Evolutionary conservation across 2,329 filamentous ascomycete genomes (phyloP), one percentile per base, ranked within the genome.

Genomic region (Parastagonospora avenae): DNA sequence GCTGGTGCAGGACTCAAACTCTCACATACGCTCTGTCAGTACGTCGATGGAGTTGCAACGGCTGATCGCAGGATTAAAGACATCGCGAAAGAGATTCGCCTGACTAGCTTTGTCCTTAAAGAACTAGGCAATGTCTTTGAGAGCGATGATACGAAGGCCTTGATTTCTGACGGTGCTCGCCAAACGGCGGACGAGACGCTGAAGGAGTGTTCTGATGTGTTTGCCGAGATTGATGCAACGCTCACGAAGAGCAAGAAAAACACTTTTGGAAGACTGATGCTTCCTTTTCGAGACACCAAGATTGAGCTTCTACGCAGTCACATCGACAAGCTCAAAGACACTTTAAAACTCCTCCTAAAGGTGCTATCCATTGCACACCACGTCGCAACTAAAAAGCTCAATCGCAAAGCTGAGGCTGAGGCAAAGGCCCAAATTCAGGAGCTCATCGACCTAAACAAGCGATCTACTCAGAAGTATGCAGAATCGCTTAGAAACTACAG

Each of bases 211-310:
- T 64, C 57, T 12, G 29, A 38, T 8, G 54, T 71, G 0, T 71
- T 71, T 36, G 44, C 38, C 2, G 64, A 69, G 19, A 55, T 70
- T 27, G 62, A 66, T 29, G 37, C 48, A 2, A 63, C 57, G 0
- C 45, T 71, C 30, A 62, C 63, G 24, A 70, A 66, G 42, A 57
- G 51, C 30, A 70, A 60, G 44, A 66, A 66, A 36, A 64, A 57
- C 12, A 63, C 54, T 2, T 39, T 68, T 12, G 59, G 64, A 5
- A 53, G 60, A n/a, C 45, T 68, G 4, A 64, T 61, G 49, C 33
- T 68, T 9, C 67, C 68, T 1, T 71, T 71, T 35, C 55, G 63
- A n/a, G 67, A 71, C n/a, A 54, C 48, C 6, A 70, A 69, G 44
- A 64, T 71, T 8, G 62, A 68, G 35, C 42, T 70, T 5, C 40